Evolutionary conservation across 305 asterid genomes (phyloP), one percentile per base, ranked within the genome.

Genomic region (Fraxinus paxiana): DNA sequence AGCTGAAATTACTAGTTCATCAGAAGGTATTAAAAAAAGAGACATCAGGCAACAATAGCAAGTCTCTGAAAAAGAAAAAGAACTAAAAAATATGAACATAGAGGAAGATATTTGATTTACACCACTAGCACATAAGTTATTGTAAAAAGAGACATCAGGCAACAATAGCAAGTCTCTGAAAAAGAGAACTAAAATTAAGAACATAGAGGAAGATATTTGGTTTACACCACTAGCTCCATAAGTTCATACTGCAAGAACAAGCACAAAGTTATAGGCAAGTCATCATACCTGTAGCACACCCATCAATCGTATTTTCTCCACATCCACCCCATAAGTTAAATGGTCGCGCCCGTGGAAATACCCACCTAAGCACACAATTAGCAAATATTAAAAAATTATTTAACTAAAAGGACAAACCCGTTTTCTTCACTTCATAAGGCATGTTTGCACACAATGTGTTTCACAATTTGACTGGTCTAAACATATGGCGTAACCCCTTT

Each of bases 221-320:
- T 72, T 54, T 37, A 18, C 41, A 80, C 43, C 63, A 59, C 51
- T 77, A 79, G 70, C 28, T 30, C 46, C 33, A 43, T 59, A 73
- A 75, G 48, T 31, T 38, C 77, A 48, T 38, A 77, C 5, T 24
- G 79, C 17, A 81, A 54, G 59, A 63, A 83, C 24, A 61, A 73
- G 24, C 79, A 75, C 56, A 73, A 51, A 77, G 54, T 54, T 48
- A 78, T 61, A 81, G 82, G 67, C 51, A 69, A 35, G 63, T 67
- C 73, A 81, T 56, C 77, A 75, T 89, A 94, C 98, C 97, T 94
- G 97, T 43, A 93, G 90, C 85, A 94, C 93, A 33, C 98, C 97
- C 95, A 92, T 90, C 85, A 88, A 81, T 80, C 97, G 88, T 78
- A 94, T 84, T 82, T 86, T 93, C 65, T 77, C 88, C 79, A 94